phyloP scores from a whole-genome alignment of 1,139 yeast genomes.

The Candida tetrigidarum region DNA sequence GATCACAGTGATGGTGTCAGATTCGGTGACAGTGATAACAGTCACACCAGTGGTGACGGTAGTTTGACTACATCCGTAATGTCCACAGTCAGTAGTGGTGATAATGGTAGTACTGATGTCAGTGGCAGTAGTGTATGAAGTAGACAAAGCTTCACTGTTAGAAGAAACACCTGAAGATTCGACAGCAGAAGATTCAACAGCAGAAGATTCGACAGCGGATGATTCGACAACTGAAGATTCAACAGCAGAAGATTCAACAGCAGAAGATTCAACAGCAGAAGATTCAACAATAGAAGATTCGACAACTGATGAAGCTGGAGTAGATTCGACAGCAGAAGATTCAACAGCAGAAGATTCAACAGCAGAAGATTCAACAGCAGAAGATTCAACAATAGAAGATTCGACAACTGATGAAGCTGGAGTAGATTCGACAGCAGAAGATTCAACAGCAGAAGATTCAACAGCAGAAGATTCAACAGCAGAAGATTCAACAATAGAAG shows the following conservation, averaged over 20 bases:
- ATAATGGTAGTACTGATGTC: background rate
- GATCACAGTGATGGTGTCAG: conserved; percentile 2
- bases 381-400: too few species aligned
- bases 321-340: background rate
- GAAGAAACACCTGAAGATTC: too few species aligned
- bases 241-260: conserved; percentile 7
- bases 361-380: too few species aligned
- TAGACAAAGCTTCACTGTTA: conserved; percentile 4
- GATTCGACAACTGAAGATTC: too few species aligned
- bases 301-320: background rate
- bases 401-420: background rate
- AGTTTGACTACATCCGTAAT: background rate
- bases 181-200: too few species aligned
- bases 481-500: too few species aligned
- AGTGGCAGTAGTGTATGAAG: conserved; percentile 4
- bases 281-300: conserved; percentile 8
- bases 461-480: too few species aligned
- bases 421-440: background rate
- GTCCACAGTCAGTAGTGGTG: conserved; percentile 3
- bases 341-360: background rate
- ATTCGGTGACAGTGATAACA: conserved; percentile 5
- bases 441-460: too few species aligned
- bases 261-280: conserved; percentile 12
- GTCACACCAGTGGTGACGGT: conserved; percentile 7
- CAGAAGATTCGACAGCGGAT: too few species aligned